Percentiles rank a stretch among this genome's conserved stretches.
phyloP scores from a whole-genome alignment of 106 monocot genomes.

The Dioscorea alata region DNA sequence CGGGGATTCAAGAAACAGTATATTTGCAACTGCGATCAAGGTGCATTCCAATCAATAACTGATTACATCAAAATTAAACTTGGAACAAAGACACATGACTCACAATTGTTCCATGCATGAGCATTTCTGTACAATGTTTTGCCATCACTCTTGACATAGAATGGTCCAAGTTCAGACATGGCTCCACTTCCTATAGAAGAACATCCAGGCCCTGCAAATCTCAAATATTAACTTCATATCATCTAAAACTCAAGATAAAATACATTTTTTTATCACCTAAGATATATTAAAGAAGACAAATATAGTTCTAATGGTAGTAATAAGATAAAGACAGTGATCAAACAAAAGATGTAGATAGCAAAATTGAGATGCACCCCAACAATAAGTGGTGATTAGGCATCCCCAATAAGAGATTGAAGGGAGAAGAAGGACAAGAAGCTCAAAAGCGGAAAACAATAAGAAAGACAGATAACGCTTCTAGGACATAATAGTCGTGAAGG shows the following conservation, averaged over 20 bases:
- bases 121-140: background rate
- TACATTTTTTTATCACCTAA: too few species aligned
- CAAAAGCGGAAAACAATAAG: too few species aligned
- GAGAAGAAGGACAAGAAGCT: too few species aligned
- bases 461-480: too few species aligned
- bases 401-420: too few species aligned
- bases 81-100: background rate
- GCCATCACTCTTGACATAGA: conserved; percentile 8
- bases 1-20: conserved; percentile 24
- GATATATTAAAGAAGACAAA: too few species aligned
- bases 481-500: too few species aligned
- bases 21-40: conserved; percentile 17
- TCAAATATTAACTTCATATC: too few species aligned
- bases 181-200: conserved; percentile 21
- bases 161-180: conserved; percentile 19
- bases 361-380: too few species aligned
- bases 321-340: background rate
- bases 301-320: background rate
- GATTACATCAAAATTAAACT: background rate
- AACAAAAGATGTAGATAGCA: background rate
- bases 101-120: conserved; percentile 11
- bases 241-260: too few species aligned
- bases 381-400: too few species aligned
- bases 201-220: conserved; percentile 17
- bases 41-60: background rate